A percentile compares a stretch with the other conserved stretches of the same genome.
These are phyloP conservation scores for Mortierella sp. DNA, from an alignment of 371 early-diverging fungal genomes.

Conservation along the genomic window DNA sequence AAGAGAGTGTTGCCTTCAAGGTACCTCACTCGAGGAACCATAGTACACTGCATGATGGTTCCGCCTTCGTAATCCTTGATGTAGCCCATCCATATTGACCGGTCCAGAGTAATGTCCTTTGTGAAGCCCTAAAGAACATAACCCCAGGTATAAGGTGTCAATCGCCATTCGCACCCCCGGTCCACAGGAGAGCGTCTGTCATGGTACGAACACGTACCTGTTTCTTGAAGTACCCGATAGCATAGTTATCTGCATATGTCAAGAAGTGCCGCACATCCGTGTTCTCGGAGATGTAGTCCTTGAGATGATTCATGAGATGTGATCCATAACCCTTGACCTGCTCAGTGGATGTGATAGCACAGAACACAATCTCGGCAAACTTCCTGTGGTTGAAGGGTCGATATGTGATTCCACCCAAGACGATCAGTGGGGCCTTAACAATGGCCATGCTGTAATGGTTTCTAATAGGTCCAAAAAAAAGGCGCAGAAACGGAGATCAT, in stretches of 20 bases:
- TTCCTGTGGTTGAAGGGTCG: slow-evolving; percentile 89
- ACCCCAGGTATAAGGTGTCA: neutral
- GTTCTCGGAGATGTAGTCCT: slow-evolving; percentile 83
- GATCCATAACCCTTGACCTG: slow-evolving; percentile 99
- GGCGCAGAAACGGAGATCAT: no score
- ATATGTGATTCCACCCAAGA: slow-evolving; percentile 98
- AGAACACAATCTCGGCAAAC: slow-evolving; percentile 99
- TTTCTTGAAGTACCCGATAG: slow-evolving; percentile 99
- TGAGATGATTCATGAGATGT: slow-evolving; percentile 92
- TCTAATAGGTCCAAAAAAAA: slow-evolving; percentile 51
- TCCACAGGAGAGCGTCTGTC: no score
- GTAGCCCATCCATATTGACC: slow-evolving; percentile 95
- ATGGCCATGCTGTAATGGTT: slow-evolving; percentile 88
- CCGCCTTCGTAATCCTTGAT: slow-evolving; percentile 99
- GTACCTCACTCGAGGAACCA: slow-evolving; percentile 70
- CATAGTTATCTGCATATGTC: slow-evolving; percentile 99
- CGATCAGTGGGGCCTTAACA: slow-evolving; percentile 72
- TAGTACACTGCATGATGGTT: slow-evolving; percentile 94
- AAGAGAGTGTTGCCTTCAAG: slow-evolving; percentile 68
- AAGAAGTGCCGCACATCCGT: slow-evolving; percentile 87
- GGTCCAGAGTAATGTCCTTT: slow-evolving; percentile 92
- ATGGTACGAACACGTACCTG: slow-evolving; percentile 69
- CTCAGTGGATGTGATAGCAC: slow-evolving; percentile 93
- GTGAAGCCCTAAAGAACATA: slow-evolving; percentile 87
- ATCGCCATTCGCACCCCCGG: no score